A percentile compares a stretch with the other conserved stretches of the same genome.
Evolutionary conservation across 2,329 filamentous ascomycete genomes (phyloP).

Genomic region (Pseudogymnoascus sp.): DNA sequence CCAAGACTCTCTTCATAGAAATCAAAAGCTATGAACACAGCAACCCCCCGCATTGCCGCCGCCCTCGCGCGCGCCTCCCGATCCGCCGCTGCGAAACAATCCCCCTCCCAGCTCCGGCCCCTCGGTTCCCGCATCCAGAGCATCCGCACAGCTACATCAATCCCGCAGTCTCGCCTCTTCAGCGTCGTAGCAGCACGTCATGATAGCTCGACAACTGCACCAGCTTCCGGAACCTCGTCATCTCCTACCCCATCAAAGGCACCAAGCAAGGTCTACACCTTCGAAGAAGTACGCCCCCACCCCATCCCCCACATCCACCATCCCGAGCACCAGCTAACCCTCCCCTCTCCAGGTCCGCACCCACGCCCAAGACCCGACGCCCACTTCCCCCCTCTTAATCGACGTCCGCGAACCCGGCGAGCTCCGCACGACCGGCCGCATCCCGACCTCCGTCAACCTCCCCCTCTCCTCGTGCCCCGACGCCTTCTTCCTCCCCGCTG

Average conservation of each 20-base stretch:
- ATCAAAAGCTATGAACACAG: neutral
- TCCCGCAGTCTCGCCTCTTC: neutral
- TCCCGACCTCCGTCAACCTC: constrained; percentile 76
- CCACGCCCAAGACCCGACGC: constrained; percentile 24
- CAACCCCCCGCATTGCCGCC: neutral
- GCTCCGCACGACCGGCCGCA: constrained; percentile 54
- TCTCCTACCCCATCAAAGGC: neutral
- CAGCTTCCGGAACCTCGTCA: neutral
- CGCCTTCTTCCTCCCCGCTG: constrained; percentile 63
- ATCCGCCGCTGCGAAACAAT: neutral
- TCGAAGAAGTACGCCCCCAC: constrained; percentile 33
- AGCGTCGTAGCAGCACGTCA: neutral
- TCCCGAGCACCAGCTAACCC: neutral
- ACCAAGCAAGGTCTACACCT: constrained; percentile 38
- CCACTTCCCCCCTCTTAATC: constrained; percentile 18
- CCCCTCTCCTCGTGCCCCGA: constrained; percentile 72
- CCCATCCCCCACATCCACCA: neutral
- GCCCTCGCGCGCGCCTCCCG: neutral
- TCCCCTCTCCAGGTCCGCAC: constrained; percentile 33
- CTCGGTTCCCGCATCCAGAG: constrained; percentile 1
- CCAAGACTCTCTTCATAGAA: neutral
- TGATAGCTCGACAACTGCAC: neutral
- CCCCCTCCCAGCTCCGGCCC: neutral
- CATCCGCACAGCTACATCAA: neutral
- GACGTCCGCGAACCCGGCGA: constrained; percentile 70